phyloP scores from a whole-genome alignment of 257 asterid species.

The Agastache rugosa region DNA sequence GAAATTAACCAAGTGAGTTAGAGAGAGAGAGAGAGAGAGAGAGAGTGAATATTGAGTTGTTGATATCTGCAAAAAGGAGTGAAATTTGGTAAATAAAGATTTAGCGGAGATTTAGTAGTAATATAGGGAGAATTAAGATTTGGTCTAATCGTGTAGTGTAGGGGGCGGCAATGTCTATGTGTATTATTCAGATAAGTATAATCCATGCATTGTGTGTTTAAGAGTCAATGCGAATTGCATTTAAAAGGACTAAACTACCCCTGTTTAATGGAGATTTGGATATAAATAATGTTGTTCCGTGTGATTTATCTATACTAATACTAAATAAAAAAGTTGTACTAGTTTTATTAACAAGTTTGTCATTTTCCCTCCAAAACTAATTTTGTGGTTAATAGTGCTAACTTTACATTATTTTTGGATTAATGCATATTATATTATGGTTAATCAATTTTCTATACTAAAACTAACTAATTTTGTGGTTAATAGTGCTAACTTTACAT shows the following conservation, averaged over 20 bases:
- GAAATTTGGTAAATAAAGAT: slow-evolving; percentile 30
- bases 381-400: too few relatives aligned
- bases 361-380: too few relatives aligned
- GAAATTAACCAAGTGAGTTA: too few relatives aligned
- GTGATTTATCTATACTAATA: too few relatives aligned
- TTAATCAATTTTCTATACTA: too few relatives aligned
- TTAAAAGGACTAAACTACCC: not conserved
- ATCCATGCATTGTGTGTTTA: slow-evolving; percentile 2
- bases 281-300: not conserved
- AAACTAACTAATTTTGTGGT: too few relatives aligned
- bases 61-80: slow-evolving; percentile 1
- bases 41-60: not conserved
- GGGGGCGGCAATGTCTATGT: not conserved
- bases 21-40: not conserved
- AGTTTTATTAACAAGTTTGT: too few relatives aligned
- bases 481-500: too few relatives aligned
- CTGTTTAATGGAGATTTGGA: not conserved
- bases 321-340: too few relatives aligned
- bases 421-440: too few relatives aligned
- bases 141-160: slow-evolving; percentile 35
- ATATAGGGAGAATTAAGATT: slow-evolving; percentile 17
- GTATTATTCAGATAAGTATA: not conserved
- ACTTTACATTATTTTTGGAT: too few relatives aligned
- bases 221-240: not conserved
- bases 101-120: slow-evolving; percentile 27